Percentiles rank a stretch among this genome's conserved stretches.
These are phyloP conservation scores for Diplotaxis tenuifolia DNA, from an alignment of 345 rosid species.

Conservation along the genomic window DNA sequence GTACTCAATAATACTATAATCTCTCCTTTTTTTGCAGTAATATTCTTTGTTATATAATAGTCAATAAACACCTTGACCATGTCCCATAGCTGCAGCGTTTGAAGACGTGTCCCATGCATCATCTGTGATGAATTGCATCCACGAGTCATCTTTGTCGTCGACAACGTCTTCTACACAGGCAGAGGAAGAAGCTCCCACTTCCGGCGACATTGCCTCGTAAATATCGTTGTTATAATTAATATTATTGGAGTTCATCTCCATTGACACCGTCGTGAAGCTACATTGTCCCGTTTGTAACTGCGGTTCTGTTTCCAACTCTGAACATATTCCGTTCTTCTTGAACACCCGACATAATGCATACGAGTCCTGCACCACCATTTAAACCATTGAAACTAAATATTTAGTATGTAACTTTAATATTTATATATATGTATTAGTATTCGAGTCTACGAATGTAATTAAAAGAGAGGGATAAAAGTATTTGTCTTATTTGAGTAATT, in stretches of 20 bases:
- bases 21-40: background rate
- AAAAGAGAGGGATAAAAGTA: background rate
- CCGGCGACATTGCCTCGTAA: slow-evolving; percentile 73
- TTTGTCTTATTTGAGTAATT: slow-evolving; percentile 26
- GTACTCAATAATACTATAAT: slow-evolving; percentile 12
- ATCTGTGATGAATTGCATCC: slow-evolving; percentile 98
- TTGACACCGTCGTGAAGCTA: slow-evolving; percentile 40
- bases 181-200: slow-evolving; percentile 55
- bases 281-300: slow-evolving; percentile 47
- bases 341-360: slow-evolving; percentile 92
- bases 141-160: slow-evolving; percentile 87
- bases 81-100: slow-evolving; percentile 34
- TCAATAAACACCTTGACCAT: slow-evolving; percentile 41
- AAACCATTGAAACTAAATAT: background rate
- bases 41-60: background rate
- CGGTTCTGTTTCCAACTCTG: slow-evolving; percentile 63
- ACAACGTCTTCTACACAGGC: slow-evolving; percentile 59
- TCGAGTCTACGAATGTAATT: background rate
- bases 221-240: slow-evolving; percentile 24
- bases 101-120: slow-evolving; percentile 77
- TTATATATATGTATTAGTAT: background rate
- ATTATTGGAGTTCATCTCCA: slow-evolving; percentile 41
- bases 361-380: slow-evolving; percentile 52
- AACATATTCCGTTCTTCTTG: slow-evolving; percentile 82
- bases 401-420: background rate